Evolutionary conservation across 2,329 filamentous ascomycete genomes (phyloP).

Genomic region (Dothistroma pini): DNA sequence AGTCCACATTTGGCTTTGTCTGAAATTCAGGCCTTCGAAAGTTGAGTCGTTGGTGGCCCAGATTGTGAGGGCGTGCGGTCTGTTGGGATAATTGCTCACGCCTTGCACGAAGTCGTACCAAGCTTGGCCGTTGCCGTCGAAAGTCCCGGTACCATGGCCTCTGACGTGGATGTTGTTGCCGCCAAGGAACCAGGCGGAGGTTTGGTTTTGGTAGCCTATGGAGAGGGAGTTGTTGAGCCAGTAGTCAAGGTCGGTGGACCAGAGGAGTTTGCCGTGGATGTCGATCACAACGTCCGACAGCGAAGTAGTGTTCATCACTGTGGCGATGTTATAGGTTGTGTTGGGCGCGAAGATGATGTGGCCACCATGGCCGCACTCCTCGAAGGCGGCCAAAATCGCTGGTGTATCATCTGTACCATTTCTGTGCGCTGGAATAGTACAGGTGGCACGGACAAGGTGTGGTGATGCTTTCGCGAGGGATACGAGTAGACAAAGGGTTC

Average conservation of each 20-base stretch:
- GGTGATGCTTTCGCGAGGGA: neutral
- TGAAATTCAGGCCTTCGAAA: constrained; percentile 48
- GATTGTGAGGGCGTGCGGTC: constrained; percentile 53
- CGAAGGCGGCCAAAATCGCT: constrained; percentile 50
- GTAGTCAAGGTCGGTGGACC: constrained; percentile 44
- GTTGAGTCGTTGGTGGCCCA: constrained; percentile 47
- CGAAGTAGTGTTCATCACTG: constrained; percentile 48
- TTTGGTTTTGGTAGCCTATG: constrained; percentile 55
- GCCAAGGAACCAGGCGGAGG: constrained; percentile 53
- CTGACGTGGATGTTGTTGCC: constrained; percentile 32
- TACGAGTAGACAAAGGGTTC: neutral
- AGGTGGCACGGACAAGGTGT: neutral
- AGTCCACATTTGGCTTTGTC: constrained; percentile 57
- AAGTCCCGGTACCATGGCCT: constrained; percentile 32
- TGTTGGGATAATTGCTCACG: constrained; percentile 31
- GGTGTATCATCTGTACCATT: constrained; percentile 42
- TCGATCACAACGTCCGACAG: constrained; percentile 48
- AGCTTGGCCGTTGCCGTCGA: constrained; percentile 49
- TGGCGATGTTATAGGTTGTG: constrained; percentile 47
- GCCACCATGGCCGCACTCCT: constrained; percentile 45
- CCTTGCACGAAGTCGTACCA: constrained; percentile 51
- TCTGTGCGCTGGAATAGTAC: neutral
- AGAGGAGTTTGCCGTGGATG: constrained; percentile 46
- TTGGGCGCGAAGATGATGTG: constrained; percentile 48
- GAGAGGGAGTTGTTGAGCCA: constrained; percentile 51